These are phyloP conservation scores for Paecilomyces formosus DNA, from an alignment of 2,329 filamentous ascomycete species.

Conservation along the genomic window DNA sequence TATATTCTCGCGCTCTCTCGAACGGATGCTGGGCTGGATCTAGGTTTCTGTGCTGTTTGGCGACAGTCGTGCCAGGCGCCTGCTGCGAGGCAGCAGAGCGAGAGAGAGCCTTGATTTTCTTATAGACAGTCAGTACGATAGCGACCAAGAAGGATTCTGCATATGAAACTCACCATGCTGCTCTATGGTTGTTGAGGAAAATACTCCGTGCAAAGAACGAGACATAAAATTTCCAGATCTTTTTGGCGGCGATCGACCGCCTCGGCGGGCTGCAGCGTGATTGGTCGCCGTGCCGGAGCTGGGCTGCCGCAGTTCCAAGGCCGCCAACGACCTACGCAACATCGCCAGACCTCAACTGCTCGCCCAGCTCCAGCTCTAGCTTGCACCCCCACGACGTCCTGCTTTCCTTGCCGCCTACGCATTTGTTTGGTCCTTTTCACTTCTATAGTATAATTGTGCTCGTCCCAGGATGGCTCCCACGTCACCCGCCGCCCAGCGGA, in stretches of 20 bases:
- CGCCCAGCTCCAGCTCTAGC: not conserved
- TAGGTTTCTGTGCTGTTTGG: constrained; percentile 47
- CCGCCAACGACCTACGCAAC: not conserved
- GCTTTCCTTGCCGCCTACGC: not conserved
- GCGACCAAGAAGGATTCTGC: not conserved
- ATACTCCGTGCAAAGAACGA: not conserved
- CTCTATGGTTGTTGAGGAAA: constrained; percentile 1
- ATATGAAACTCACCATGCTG: constrained; percentile 10
- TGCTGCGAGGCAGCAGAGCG: constrained; percentile 40
- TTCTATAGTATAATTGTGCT: constrained; percentile 1
- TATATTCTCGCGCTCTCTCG: constrained; percentile 82
- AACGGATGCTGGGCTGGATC: constrained; percentile 86
- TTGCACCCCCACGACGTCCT: not conserved
- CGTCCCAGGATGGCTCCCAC: constrained; percentile 39
- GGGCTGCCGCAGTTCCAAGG: not conserved
- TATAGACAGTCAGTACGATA: constrained; percentile 2
- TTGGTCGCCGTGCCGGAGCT: not conserved
- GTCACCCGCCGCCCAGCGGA: constrained; percentile 53
- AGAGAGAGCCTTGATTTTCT: constrained; percentile 53
- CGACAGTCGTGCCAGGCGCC: constrained; percentile 38
- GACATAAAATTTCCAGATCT: not conserved
- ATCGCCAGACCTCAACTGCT: not conserved
- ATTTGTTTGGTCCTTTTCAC: constrained; percentile 5
- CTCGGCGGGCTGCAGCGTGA: not conserved
- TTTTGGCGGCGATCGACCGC: not conserved